These are phyloP conservation scores for Yamadazyma mexicana DNA, from an alignment of 1,139 yeast genomes.

Conservation along the genomic window DNA sequence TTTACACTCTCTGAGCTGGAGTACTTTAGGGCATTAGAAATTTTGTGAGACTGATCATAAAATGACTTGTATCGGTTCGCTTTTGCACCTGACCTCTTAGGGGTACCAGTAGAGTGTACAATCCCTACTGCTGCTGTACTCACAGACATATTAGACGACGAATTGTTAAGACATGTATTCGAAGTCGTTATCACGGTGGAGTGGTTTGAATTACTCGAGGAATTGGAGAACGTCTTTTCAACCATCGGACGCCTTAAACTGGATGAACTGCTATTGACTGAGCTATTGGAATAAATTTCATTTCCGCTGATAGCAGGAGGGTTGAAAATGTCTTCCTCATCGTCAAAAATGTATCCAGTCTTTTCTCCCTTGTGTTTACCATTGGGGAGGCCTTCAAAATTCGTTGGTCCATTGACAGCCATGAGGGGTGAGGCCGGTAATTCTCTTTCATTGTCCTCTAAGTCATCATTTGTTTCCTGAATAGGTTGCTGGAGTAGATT, in stretches of 20 bases:
- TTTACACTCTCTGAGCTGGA: conserved; percentile 47
- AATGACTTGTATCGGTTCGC: conserved; percentile 52
- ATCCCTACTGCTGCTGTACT: conserved; percentile 7
- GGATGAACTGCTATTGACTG: conserved; percentile 38
- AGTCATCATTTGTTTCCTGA: conserved; percentile 31
- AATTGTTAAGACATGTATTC: conserved; percentile 3
- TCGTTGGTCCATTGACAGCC: not conserved
- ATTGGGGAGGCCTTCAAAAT: too few relatives aligned
- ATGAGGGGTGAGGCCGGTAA: too few relatives aligned
- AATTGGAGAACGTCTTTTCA: conserved; percentile 36
- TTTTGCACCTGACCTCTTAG: conserved; percentile 47
- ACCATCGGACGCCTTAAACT: conserved; percentile 29
- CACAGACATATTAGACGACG: conserved; percentile 10
- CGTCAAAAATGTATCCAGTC: conserved; percentile 3
- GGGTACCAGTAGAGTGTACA: conserved; percentile 16
- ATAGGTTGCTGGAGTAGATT: conserved; percentile 35
- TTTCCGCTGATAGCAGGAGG: conserved; percentile 22
- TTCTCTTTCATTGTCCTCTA: conserved; percentile 24
- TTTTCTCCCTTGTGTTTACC: not conserved
- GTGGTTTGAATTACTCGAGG: conserved; percentile 30
- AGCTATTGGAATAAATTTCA: conserved; percentile 27
- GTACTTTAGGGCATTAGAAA: conserved; percentile 46
- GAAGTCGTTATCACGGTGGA: conserved; percentile 10
- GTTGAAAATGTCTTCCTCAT: conserved; percentile 22
- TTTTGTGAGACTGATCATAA: conserved; percentile 47